Evolutionary conservation across 371 early-diverging fungal species (phyloP), one percentile per base, ranked within the genome.

Genomic region (Rhizopus arrhizus): DNA sequence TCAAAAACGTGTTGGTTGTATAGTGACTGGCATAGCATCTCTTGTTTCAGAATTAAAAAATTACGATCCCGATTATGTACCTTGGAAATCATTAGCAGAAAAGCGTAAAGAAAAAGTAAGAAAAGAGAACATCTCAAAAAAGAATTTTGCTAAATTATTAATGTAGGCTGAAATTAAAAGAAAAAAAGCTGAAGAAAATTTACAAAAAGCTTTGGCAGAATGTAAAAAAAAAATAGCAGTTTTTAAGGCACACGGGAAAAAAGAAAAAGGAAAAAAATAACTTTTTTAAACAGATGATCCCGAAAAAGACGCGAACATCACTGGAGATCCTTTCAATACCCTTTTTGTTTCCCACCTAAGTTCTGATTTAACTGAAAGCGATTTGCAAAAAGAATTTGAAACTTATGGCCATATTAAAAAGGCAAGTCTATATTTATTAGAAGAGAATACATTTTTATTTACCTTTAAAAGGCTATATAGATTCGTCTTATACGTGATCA

Each of bases 241-340:
- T 22, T 22, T 22, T 22, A 22, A 22, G 22, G 22, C 22, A 22
- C 22, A 22, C 22, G 22, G 22, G 22, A 22, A 22, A 22, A 22
- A 22, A 22, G 22, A 22, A 22, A 22, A 22, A 2, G 22, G 22
- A 2, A 22, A 22, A 22, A 22, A 22, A 22, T 22, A 22, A 22
- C 22, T 52, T 13, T 70, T 16, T 75, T 66, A 50, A 59, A 29
- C 78, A 78, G 91, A 89, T 87, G 83, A 89, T 64, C 91, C 92
- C 15, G 79, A 83, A 43, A 77, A 85, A 33, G 89, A 92, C 63
- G 73, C 77, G 13, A 78, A 85, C 6, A 84, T 86, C n/a, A 81
- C 81, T 10, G 89, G 90, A 16, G 94, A 97, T 72, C 94, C 98
- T 6, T 97, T 92, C 85, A 92, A 93, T 65, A 96, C 97, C 9